A percentile compares a stretch with the other conserved stretches of the same genome.
phyloP scores from a whole-genome alignment of 2,329 filamentous ascomycete genomes.

The Fusarium sp. region DNA sequence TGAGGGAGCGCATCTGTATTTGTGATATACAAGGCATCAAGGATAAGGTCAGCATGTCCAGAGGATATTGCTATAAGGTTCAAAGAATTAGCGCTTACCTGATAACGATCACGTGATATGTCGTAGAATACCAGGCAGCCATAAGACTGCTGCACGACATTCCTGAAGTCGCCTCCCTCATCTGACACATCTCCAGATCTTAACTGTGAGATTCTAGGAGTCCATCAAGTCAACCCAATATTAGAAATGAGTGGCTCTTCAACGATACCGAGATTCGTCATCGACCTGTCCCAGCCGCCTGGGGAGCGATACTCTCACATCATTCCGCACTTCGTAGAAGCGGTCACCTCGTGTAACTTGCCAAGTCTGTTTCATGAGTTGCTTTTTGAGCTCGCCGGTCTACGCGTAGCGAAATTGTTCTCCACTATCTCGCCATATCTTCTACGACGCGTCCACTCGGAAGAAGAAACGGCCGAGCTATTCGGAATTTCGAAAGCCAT shows the following conservation, averaged over 20 bases:
- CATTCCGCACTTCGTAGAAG: slow-evolving; percentile 35
- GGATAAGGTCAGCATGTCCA: no score
- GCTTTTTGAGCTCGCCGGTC: slow-evolving; percentile 47
- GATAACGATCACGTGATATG: no score
- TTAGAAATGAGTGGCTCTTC: background rate
- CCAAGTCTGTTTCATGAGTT: slow-evolving; percentile 64
- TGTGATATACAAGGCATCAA: no score
- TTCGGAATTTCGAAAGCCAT: slow-evolving; percentile 65
- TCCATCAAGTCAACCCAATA: no score
- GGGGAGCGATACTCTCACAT: slow-evolving; percentile 48
- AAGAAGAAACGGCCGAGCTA: slow-evolving; percentile 72
- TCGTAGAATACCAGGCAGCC: no score
- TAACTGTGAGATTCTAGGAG: no score
- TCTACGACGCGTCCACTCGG: slow-evolving; percentile 62
- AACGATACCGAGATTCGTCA: slow-evolving; percentile 44
- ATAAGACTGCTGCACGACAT: no score
- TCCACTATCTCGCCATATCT: slow-evolving; percentile 57
- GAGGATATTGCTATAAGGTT: no score
- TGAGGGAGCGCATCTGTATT: no score
- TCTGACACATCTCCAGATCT: no score
- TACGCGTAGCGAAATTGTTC: slow-evolving; percentile 44
- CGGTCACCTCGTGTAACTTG: slow-evolving; percentile 49
- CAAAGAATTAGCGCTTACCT: no score
- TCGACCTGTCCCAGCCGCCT: slow-evolving; percentile 48
- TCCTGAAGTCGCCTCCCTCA: no score